Conservation (phyloP, 2,329 filamentous ascomycete genomes). For the Fusarium neocosmosporiellum region DNA sequence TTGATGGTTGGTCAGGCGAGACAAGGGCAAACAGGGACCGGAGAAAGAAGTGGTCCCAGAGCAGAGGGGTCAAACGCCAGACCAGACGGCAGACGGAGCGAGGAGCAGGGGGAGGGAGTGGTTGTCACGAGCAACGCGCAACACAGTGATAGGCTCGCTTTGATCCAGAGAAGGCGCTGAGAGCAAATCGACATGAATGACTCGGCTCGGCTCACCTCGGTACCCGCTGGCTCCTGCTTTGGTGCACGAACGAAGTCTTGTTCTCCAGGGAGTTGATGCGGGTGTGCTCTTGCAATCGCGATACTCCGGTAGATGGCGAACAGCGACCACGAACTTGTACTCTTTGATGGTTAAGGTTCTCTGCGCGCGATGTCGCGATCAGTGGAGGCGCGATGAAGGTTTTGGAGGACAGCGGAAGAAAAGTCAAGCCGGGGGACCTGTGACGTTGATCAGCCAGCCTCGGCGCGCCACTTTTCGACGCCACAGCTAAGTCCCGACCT, state of each 20-base stretch:
- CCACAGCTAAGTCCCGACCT: conserved; percentile 16
- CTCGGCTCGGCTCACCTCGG: conserved; percentile 48
- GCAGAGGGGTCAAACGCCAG: conserved; percentile 27
- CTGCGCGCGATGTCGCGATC: conserved; percentile 23
- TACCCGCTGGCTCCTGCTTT: conserved; percentile 38
- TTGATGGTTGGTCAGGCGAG: conserved; percentile 38
- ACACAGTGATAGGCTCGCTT: conserved; percentile 38
- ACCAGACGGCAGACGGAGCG: conserved; percentile 18
- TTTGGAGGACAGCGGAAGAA: conserved; percentile 27
- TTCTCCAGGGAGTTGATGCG: conserved; percentile 16
- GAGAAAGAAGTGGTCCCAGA: conserved; percentile 43
- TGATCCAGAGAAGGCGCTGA: conserved; percentile 39
- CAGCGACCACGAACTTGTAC: conserved; percentile 21
- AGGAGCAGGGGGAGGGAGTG: conserved; percentile 35
- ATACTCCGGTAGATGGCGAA: conserved; percentile 21
- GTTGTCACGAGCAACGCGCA: conserved; percentile 48
- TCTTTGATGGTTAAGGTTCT: conserved; percentile 21
- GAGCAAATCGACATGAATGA: conserved; percentile 47
- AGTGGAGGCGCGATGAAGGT: conserved; percentile 22
- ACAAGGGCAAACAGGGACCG: conserved; percentile 33
- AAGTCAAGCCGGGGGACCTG: conserved; percentile 30
- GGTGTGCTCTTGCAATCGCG: conserved; percentile 14
- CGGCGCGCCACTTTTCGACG: conserved; percentile 10
- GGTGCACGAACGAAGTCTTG: conserved; percentile 14
- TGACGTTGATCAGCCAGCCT: conserved; percentile 18